Conservation (phyloP, 768 basidiomycete genomes). For the Lepiota brunneoincarnata region DNA sequence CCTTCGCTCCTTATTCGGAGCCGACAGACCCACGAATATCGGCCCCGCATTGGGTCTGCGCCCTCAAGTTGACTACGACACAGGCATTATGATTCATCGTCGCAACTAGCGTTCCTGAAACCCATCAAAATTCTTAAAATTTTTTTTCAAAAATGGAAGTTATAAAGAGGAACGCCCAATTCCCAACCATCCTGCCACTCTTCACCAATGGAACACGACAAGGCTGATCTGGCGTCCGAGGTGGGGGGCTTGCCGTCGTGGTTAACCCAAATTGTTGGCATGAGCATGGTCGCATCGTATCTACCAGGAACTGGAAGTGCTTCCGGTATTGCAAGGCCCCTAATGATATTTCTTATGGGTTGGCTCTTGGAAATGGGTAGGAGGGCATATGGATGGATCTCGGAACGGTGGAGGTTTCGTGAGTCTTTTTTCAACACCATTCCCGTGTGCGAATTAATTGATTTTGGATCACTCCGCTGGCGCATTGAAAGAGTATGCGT, state of each 20-base stretch:
- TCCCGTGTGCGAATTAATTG: not conserved
- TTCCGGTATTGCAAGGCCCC: not conserved
- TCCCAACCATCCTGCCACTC: no score
- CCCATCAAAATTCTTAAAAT: no score
- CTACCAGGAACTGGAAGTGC: not conserved
- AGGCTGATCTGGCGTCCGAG: no score
- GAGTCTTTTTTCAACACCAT: constrained; percentile 12
- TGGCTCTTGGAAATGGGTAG: constrained; percentile 12
- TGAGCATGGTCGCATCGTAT: constrained; percentile 8
- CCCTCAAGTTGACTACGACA: no score
- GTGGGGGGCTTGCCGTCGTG: not conserved
- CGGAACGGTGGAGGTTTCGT: constrained; percentile 29
- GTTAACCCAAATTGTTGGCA: constrained; percentile 3
- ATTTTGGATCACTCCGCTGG: not conserved
- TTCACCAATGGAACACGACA: no score
- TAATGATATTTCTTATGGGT: constrained; percentile 8
- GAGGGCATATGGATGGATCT: constrained; percentile 25
- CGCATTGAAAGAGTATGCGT: constrained; percentile 30
- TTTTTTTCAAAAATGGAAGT: no score
- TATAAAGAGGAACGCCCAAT: no score
- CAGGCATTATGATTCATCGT: no score
- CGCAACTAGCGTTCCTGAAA: no score
- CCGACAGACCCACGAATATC: no score
- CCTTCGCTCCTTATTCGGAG: no score
- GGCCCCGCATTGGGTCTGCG: no score